Evolutionary conservation across 345 rosid genomes (phyloP), one percentile per base, ranked within the genome.

Genomic region (Cardamine occulta): DNA sequence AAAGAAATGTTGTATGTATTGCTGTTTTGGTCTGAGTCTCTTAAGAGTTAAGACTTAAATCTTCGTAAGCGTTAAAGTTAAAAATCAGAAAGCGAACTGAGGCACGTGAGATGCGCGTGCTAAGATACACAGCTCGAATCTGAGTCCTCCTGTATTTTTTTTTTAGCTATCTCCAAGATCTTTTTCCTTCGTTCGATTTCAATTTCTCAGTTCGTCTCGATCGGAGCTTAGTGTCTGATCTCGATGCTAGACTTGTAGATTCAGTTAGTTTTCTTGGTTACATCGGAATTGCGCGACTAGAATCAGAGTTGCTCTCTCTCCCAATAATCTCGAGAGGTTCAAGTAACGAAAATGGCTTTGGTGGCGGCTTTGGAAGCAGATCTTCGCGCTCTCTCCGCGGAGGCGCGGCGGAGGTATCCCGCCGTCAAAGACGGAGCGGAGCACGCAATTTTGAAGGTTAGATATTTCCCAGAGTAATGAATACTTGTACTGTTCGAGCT

Each of bases 311-410:
- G 40, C 67, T 57, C 73, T 45, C 57, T 17, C 28, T 5, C 23
- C 12, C 52, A 48, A 55, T 55, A 69, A 48, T 72, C 73, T 56
- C 64, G 21, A 26, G 72, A 29, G 55, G 44, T 76, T 68, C 57
- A 8, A 67, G 74, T 66, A 52, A 39, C 72, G 66, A 71, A 70
- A 69, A 95, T 92, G 99, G 93, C 97, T 76, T 83, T 92, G 81
- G 91, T 90, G 92, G 91, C 97, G 37, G 97, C 89, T 5, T 78
- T 95, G 77, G 99, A 95, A 77, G 87, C 97, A 66, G 99, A 95
- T 87, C 99, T 95, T 66, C 97, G 96, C 48, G 96, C 99, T 24
- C 97, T 95, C 66, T 95, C 99, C 34, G 85, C 93, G 26, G 99
- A 95, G 82, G 99, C 97, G 65, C 93, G 97, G 64, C 90, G 99